Percentiles rank a stretch among this genome's conserved stretches.
Conservation (phyloP, 352 stramenopile genomes). For the Globisporangium uncinulatum region DNA sequence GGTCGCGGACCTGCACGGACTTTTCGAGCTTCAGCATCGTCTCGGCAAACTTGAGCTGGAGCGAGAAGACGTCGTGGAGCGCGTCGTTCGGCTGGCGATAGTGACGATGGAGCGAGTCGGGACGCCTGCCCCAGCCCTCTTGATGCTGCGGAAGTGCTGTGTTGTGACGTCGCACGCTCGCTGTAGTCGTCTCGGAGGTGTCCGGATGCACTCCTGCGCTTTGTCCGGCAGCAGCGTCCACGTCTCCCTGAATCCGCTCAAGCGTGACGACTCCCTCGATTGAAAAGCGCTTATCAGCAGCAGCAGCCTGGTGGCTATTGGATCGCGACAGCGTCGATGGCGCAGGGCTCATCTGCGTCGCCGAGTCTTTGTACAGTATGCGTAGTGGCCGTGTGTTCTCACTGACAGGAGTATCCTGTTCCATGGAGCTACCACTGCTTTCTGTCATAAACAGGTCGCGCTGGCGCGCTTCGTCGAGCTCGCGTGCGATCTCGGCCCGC, state of each 20-base stretch:
- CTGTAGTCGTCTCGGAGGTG: not conserved
- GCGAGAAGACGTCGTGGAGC: slow-evolving; percentile 54
- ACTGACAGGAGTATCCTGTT: not conserved
- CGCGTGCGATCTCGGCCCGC: slow-evolving; percentile 30
- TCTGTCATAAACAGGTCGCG: not conserved
- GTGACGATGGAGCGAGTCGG: not conserved
- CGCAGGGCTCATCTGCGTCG: slow-evolving; percentile 10
- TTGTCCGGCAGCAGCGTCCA: not conserved
- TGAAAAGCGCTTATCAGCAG: slow-evolving; percentile 32
- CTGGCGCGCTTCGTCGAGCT: slow-evolving; percentile 34
- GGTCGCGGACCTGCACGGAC: slow-evolving; percentile 52
- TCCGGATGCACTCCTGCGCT: not conserved
- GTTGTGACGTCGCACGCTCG: not conserved
- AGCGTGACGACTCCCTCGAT: slow-evolving; percentile 58
- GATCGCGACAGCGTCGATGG: not conserved
- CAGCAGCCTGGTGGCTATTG: not conserved
- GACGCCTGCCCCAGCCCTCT: no score
- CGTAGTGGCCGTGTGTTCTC: not conserved
- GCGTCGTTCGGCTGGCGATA: slow-evolving; percentile 18
- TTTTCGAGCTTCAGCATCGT: slow-evolving; percentile 69
- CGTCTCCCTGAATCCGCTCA: slow-evolving; percentile 17
- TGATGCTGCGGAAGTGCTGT: not conserved
- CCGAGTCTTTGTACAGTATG: slow-evolving; percentile 2
- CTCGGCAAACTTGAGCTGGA: slow-evolving; percentile 67
- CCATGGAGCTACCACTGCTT: not conserved